Evolutionary conservation across 2,329 filamentous ascomycete genomes (phyloP).

Genomic region (Daldinia eschscholtzii): DNA sequence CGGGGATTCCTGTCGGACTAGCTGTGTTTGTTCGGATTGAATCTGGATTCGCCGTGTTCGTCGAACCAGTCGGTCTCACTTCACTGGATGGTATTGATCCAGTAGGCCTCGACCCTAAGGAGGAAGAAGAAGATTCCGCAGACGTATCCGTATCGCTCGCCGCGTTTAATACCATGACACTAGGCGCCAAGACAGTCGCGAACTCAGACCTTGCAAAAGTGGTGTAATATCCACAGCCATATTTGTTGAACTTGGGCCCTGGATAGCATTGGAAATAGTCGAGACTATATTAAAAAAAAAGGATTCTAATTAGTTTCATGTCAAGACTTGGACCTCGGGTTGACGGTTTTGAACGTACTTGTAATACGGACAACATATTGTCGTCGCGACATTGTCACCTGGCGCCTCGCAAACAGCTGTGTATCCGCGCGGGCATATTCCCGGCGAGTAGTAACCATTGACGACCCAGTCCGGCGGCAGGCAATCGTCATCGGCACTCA

Average conservation of each 20-base stretch:
- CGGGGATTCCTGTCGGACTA: neutral
- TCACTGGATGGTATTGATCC: neutral
- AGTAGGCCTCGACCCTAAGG: neutral
- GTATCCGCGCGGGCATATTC: slow-evolving; percentile 25
- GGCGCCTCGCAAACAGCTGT: slow-evolving; percentile 14
- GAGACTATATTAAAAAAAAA: neutral
- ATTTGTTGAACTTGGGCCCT: slow-evolving; percentile 1
- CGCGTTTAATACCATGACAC: slow-evolving; percentile 18
- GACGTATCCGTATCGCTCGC: neutral
- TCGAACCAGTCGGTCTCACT: neutral
- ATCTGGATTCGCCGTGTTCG: neutral
- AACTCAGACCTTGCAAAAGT: neutral
- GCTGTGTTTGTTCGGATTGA: neutral
- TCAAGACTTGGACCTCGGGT: neutral
- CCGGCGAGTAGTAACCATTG: slow-evolving; percentile 30
- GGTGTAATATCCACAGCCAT: slow-evolving; percentile 14
- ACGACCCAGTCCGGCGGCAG: slow-evolving; percentile 21
- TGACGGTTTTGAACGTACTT: slow-evolving; percentile 15
- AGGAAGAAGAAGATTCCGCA: neutral
- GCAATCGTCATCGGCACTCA: slow-evolving; percentile 14
- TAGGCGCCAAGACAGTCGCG: slow-evolving; percentile 5
- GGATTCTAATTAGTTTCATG: neutral
- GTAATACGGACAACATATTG: slow-evolving; percentile 18
- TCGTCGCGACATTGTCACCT: neutral
- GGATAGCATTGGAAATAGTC: slow-evolving; percentile 13